These are phyloP conservation scores for Pelargonium nanum DNA, from an alignment of 345 rosid genomes.

Conservation along the genomic window DNA sequence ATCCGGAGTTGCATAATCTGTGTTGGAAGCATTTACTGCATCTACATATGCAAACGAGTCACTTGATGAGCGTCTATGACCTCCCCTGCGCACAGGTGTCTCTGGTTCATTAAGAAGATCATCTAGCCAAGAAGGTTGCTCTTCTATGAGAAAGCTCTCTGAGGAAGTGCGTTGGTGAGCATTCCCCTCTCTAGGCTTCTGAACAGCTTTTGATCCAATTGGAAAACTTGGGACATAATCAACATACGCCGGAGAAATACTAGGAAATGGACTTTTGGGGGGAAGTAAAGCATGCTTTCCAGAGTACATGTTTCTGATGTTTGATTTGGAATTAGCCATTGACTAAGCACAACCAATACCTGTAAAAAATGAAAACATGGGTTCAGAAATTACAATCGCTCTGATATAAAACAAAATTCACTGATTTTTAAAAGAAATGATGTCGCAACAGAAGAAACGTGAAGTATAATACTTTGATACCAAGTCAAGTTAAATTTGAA, in stretches of 20 bases:
- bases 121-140: slow-evolving; percentile 99
- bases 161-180: slow-evolving; percentile 81
- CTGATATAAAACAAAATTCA: background rate
- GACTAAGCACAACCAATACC: slow-evolving; percentile 23
- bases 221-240: slow-evolving; percentile 51
- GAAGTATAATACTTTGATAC: background rate
- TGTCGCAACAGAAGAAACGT: background rate
- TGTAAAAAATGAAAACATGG: slow-evolving; percentile 9
- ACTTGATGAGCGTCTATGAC: slow-evolving; percentile 96
- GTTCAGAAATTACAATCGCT: background rate
- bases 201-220: slow-evolving; percentile 56
- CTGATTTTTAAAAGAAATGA: no score
- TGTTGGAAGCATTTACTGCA: slow-evolving; percentile 43
- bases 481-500: no score
- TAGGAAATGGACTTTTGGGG: slow-evolving; percentile 86
- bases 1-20: slow-evolving; percentile 54
- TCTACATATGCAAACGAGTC: slow-evolving; percentile 88
- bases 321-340: slow-evolving; percentile 71
- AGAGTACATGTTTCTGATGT: slow-evolving; percentile 52
- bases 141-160: slow-evolving; percentile 69
- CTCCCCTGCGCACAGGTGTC: slow-evolving; percentile 74
- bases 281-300: slow-evolving; percentile 85
- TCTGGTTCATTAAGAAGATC: slow-evolving; percentile 97
- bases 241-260: slow-evolving; percentile 46
- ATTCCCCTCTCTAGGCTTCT: slow-evolving; percentile 53